Evolutionary conservation across 2,329 filamentous ascomycete genomes (phyloP).

Genomic region (Cordyceps farinosa): DNA sequence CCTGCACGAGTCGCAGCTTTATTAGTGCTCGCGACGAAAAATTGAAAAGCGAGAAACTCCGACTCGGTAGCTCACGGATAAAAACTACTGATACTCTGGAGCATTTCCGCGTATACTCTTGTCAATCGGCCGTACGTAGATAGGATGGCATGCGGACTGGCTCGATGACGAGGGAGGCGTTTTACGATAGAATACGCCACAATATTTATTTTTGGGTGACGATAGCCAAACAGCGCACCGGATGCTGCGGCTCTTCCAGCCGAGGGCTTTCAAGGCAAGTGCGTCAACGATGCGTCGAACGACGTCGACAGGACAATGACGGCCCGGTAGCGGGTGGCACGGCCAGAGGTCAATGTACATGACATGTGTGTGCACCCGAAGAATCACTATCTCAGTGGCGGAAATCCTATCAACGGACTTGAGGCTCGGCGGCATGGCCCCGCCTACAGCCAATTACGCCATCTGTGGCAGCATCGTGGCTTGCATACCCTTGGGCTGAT

Average conservation of each 20-base stretch:
- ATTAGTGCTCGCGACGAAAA: not conserved
- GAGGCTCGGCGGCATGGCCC: conserved; percentile 4
- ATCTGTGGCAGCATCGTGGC: conserved; percentile 1
- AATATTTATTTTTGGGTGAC: not conserved
- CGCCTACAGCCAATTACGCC: not conserved
- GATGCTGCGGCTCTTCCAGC: no score
- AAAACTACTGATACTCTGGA: no score
- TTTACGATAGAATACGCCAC: not conserved
- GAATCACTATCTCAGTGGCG: not conserved
- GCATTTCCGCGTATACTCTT: not conserved
- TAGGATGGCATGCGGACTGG: not conserved
- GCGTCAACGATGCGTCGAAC: no score
- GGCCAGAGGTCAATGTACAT: no score
- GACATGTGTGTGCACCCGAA: not conserved
- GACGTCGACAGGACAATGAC: no score
- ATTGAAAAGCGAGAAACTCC: not conserved
- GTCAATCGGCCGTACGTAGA: not conserved
- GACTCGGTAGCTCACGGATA: no score
- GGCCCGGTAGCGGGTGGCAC: no score
- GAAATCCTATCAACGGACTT: not conserved
- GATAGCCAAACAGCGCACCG: no score
- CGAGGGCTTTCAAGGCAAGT: no score
- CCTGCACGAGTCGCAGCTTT: not conserved
- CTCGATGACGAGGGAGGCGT: not conserved
- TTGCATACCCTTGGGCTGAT: not conserved